phyloP scores from a whole-genome alignment of 2,329 filamentous ascomycete species.

The Ophiostoma pallidulum region DNA sequence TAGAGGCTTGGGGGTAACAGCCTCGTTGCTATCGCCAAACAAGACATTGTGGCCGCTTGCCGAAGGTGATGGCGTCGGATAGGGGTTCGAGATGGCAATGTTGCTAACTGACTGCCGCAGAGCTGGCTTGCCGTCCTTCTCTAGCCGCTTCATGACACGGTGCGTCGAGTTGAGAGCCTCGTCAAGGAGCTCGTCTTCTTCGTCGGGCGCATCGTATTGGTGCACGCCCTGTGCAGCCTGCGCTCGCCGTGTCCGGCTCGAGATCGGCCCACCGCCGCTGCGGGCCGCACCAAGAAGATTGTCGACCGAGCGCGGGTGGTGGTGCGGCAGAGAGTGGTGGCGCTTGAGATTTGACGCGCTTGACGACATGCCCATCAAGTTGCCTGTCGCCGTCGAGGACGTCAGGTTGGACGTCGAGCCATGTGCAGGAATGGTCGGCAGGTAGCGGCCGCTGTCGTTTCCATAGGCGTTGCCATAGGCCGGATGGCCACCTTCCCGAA shows the following conservation, averaged over 20 bases:
- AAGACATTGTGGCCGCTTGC: conserved; percentile 70
- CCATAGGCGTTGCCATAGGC: conserved; percentile 17
- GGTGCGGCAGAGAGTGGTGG: conserved; percentile 55
- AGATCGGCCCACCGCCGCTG: conserved; percentile 49
- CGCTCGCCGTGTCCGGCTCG: conserved; percentile 70
- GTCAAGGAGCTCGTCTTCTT: conserved; percentile 91
- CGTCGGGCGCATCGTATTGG: conserved; percentile 88
- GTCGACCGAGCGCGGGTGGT: conserved; percentile 54
- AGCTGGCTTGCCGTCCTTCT: conserved; percentile 39
- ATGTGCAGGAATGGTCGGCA: conserved; percentile 41
- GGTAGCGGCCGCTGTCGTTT: conserved; percentile 18
- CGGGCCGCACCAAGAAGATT: conserved; percentile 50
- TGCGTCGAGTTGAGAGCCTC: conserved; percentile 75
- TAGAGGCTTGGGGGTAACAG: conserved; percentile 59
- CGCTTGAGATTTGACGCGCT: conserved; percentile 49
- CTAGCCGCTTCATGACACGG: conserved; percentile 63
- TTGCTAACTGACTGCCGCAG: conserved; percentile 58
- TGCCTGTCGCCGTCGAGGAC: conserved; percentile 17
- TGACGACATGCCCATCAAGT: not conserved
- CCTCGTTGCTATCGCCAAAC: conserved; percentile 58
- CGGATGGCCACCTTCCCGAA: conserved; percentile 42
- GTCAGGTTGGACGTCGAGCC: conserved; percentile 31
- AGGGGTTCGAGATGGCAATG: conserved; percentile 49
- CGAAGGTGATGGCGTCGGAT: conserved; percentile 63
- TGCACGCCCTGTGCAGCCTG: conserved; percentile 66